Evolutionary conservation across 768 basidiomycete species (phyloP), one percentile per base, ranked within the genome.

Genomic region (Naganishia antarctica): DNA sequence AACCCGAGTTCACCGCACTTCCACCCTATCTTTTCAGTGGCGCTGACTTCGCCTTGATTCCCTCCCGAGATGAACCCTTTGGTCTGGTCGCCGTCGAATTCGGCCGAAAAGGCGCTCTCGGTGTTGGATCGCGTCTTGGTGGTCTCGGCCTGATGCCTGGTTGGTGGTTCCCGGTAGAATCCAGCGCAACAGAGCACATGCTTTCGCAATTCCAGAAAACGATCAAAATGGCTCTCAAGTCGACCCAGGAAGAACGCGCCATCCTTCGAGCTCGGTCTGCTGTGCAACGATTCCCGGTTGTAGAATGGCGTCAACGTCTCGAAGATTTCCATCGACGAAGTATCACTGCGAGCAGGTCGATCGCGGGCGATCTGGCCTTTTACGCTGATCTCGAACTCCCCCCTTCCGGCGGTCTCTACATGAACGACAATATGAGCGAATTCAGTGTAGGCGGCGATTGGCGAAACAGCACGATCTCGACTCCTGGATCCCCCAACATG

Each of bases 141-240:
- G 92, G 92, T 81, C 83, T 96, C 46, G 92, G 92, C 78, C 81
- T 96, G 65, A 96, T 96, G 92, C 92, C 92, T 74, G 92, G 91
- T 80, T 94, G 92, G 92, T 96, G 92, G 92, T 94, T 91, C 83
- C 92, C 92, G 51, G 92, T 96, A 43, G 91, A 94, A 79, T 94
- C 91, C 0, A 91, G 81, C 67, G 87, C 92, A 28, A 92, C 91
- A 5, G 87, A 86, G 40, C 92, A 96, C 80, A 90, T 96, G 90
- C 80, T 92, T 73, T 94, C 92, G 13, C 92, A 96, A 75, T 79
- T 94, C 66, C 87, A 88, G 7, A 94, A 94, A 80, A 94, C 92
- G 9, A 87, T 96, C 81, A 94, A 94, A 76, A 82, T 93, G 80
- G 92, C 92, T 5, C 80, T 96, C 67, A 93, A 88, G 78, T 93